phyloP scores from a whole-genome alignment of 306 rosid genomes.

The Cucurbita argyrosperma region DNA sequence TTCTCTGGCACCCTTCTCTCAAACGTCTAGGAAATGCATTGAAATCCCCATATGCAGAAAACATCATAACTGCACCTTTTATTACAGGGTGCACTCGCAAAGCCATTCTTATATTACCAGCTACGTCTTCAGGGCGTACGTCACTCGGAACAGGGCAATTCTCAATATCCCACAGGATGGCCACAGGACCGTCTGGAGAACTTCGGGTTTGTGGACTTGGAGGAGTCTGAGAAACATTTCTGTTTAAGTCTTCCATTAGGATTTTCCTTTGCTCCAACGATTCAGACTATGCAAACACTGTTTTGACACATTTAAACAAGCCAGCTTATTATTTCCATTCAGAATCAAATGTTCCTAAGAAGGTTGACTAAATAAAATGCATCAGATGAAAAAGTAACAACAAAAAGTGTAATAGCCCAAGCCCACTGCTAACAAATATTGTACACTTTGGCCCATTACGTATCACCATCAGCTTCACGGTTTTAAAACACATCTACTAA shows the following conservation, averaged over 20 bases:
- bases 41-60: constrained; percentile 92
- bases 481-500: too few species aligned
- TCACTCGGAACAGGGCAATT: constrained; percentile 93
- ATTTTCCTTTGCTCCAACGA: constrained; percentile 42
- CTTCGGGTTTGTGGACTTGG: constrained; percentile 31
- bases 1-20: constrained; percentile 95
- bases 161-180: constrained; percentile 95
- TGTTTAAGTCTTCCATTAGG: constrained; percentile 32
- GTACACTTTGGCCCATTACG: too few species aligned
- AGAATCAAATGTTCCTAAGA: constrained; percentile 20
- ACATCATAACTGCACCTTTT: constrained; percentile 68
- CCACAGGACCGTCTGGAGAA: constrained; percentile 59
- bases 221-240: constrained; percentile 32
- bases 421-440: too few species aligned
- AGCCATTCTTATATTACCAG: constrained; percentile 90
- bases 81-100: constrained; percentile 79
- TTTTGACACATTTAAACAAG: constrained; percentile 22
- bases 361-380: neutral
- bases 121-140: constrained; percentile 92
- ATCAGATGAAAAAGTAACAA: neutral
- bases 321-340: constrained; percentile 22
- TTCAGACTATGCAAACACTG: constrained; percentile 23
- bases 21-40: constrained; percentile 80
- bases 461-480: too few species aligned
- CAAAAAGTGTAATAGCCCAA: neutral